These are phyloP conservation scores for Phytophthora cactorum DNA, from an alignment of 352 stramenopile species.

Conservation along the genomic window DNA sequence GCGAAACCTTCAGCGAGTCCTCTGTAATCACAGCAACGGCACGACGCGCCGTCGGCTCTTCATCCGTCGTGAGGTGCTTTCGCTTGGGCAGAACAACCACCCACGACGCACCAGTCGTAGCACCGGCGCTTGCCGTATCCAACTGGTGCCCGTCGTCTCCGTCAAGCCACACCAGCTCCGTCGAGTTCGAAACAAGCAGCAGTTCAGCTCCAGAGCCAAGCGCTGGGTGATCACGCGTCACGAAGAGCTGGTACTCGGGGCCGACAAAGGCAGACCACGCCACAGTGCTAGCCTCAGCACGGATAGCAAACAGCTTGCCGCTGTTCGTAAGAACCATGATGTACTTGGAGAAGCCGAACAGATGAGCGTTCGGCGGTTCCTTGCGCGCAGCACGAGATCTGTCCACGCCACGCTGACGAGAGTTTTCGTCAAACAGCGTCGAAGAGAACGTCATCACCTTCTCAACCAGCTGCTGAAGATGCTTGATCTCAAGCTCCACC, in stretches of 20 bases:
- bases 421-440: conserved; percentile 56
- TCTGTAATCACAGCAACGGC: conserved; percentile 64
- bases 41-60: conserved; percentile 59
- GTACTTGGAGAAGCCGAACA: conserved; percentile 89
- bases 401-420: conserved; percentile 28
- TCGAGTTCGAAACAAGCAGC: conserved; percentile 67
- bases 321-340: conserved; percentile 77
- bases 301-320: conserved; percentile 82
- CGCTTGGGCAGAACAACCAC: conserved; percentile 79
- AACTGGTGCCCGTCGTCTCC: conserved; percentile 66
- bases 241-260: conserved; percentile 72
- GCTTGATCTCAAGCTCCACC: conserved; percentile 62
- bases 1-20: conserved; percentile 55
- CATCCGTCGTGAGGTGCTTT: conserved; percentile 67
- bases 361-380: conserved; percentile 69
- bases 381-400: conserved; percentile 50
- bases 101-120: conserved; percentile 41
- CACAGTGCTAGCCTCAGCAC: conserved; percentile 74
- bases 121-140: conserved; percentile 36
- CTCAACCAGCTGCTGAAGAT: conserved; percentile 55
- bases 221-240: conserved; percentile 80
- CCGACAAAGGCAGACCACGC: conserved; percentile 78
- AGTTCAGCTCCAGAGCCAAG: conserved; percentile 76
- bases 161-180: conserved; percentile 74
- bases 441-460: conserved; percentile 56